A percentile compares a stretch with the other conserved stretches of the same genome.
These are phyloP conservation scores for Cadophora luteo-olivacea DNA, from an alignment of 2,329 filamentous ascomycete species.

Conservation along the genomic window DNA sequence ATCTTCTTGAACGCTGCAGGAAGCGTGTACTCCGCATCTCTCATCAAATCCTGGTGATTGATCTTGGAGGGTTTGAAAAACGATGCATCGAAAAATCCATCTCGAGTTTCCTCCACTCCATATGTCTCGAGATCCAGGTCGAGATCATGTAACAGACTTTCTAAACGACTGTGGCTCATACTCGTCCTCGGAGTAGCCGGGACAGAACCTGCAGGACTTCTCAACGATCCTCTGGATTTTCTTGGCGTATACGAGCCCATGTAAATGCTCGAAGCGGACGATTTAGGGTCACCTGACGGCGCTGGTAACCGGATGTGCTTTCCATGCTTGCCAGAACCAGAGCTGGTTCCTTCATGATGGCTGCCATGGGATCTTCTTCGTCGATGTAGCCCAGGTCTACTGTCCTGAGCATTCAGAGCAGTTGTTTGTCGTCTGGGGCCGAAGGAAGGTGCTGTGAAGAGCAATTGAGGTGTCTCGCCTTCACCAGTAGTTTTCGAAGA, in stretches of 20 bases:
- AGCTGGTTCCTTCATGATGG: neutral
- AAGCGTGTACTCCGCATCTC: constrained; percentile 52
- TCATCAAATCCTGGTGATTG: constrained; percentile 49
- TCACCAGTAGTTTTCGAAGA: constrained; percentile 29
- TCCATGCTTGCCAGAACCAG: constrained; percentile 15
- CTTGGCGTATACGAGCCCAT: constrained; percentile 45
- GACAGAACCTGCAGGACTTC: constrained; percentile 35
- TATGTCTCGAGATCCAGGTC: constrained; percentile 50
- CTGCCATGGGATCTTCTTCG: constrained; percentile 28
- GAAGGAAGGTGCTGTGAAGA: constrained; percentile 29
- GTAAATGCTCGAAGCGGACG: constrained; percentile 42
- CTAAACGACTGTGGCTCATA: constrained; percentile 43
- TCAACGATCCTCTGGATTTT: constrained; percentile 38
- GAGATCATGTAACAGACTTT: constrained; percentile 43
- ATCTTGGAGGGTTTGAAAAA: constrained; percentile 50
- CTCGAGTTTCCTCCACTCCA: constrained; percentile 50
- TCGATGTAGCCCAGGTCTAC: constrained; percentile 30
- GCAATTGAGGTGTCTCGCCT: constrained; percentile 30
- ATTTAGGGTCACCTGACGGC: constrained; percentile 32
- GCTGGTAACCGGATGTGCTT: constrained; percentile 41
- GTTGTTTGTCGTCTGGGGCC: constrained; percentile 25
- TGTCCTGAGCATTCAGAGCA: constrained; percentile 20
- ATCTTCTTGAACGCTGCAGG: constrained; percentile 54
- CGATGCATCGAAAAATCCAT: constrained; percentile 52
- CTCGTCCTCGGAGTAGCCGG: constrained; percentile 40